phyloP scores from a whole-genome alignment of 768 basidiomycete genomes.

The Lactifluus volemus region DNA sequence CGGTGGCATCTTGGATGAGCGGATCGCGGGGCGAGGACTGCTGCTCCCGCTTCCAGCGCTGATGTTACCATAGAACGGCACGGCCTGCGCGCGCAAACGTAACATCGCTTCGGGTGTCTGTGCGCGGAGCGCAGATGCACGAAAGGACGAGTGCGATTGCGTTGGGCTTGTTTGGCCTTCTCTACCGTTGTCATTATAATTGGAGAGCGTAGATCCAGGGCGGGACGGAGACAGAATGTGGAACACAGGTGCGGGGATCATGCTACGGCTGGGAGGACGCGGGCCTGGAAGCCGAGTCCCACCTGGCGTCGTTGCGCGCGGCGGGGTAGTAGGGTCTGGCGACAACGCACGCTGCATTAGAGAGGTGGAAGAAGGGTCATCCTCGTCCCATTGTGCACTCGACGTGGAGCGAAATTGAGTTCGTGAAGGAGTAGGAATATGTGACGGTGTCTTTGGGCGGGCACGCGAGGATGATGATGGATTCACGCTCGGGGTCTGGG shows the following conservation, averaged over 20 bases:
- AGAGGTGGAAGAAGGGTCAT: slow-evolving; percentile 31
- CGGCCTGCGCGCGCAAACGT: slow-evolving; percentile 50
- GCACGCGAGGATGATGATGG: slow-evolving; percentile 49
- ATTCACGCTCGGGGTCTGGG: slow-evolving; percentile 41
- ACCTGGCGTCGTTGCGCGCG: slow-evolving; percentile 33
- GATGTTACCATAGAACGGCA: slow-evolving; percentile 41
- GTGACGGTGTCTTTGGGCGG: slow-evolving; percentile 70
- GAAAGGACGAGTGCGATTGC: slow-evolving; percentile 30
- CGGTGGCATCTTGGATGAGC: slow-evolving; percentile 51
- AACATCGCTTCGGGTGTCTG: slow-evolving; percentile 64
- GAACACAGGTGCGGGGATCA: slow-evolving; percentile 72
- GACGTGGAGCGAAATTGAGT: slow-evolving; percentile 40
- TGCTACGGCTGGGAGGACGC: slow-evolving; percentile 74
- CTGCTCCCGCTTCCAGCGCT: slow-evolving; percentile 13
- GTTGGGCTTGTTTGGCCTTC: slow-evolving; percentile 7
- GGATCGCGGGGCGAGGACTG: slow-evolving; percentile 30
- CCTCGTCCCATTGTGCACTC: slow-evolving; percentile 39
- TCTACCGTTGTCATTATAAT: slow-evolving; percentile 28
- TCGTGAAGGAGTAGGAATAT: slow-evolving; percentile 59
- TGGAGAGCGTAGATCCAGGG: slow-evolving; percentile 64
- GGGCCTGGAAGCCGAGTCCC: slow-evolving; percentile 42
- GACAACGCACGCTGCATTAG: slow-evolving; percentile 58
- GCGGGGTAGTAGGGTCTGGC: slow-evolving; percentile 35
- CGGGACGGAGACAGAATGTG: slow-evolving; percentile 63
- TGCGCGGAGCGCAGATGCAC: slow-evolving; percentile 37